Base-by-base conservation (phyloP, 106 monocot species). In the Hemerocallis citrina region DNA sequence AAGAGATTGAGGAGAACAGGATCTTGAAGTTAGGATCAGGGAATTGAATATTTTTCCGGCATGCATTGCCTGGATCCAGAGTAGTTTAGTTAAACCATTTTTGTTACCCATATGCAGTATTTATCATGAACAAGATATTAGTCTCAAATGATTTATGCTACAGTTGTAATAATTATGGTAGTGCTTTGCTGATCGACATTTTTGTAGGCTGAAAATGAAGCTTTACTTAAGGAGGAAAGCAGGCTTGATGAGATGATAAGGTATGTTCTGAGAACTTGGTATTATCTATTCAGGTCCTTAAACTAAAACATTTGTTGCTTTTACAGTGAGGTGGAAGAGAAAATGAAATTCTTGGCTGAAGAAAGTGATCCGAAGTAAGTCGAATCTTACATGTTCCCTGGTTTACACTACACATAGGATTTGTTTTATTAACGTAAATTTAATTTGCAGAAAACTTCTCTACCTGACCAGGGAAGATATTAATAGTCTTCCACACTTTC, bases 401-500 rank as follows among this genome's bases (percentile, higher is more conserved):
- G 4, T 3, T 22, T 34, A 21, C 5, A 16, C 19, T 44, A 58
- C 8, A 40, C 56, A 57, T 42, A 3, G 27, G n/a, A n/a, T n/a
- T 43, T 59, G 11, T 34, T 47, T 2, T 37, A 21, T 45, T 33
- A 48, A 19, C 16, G 44, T 31, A 8, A 58, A 45, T 50, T 11
- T 54, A 11, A 42, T 17, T 52, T 41, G 51, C 9, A 49, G 59
- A 62, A 95, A 90, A 65, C 78, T 73, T 75, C 76, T 95, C 4
- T 90, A 81, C 52, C 35, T 95, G 14, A 76, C 68, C 20, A 81
- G 71, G 38, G 84, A 86, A 62, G 95, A 95, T 68, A 81, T 95
- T 27, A 76, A 63, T 58, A 71, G 42, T 8, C 49, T 86, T 59
- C 78, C 89, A 11, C 63, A 31, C 62, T 86, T 86, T 51, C 54